Evolutionary conservation across 1,284 basidiomycete species (phyloP), one percentile per base, ranked within the genome.

Genomic region (Malassezia obtusa): DNA sequence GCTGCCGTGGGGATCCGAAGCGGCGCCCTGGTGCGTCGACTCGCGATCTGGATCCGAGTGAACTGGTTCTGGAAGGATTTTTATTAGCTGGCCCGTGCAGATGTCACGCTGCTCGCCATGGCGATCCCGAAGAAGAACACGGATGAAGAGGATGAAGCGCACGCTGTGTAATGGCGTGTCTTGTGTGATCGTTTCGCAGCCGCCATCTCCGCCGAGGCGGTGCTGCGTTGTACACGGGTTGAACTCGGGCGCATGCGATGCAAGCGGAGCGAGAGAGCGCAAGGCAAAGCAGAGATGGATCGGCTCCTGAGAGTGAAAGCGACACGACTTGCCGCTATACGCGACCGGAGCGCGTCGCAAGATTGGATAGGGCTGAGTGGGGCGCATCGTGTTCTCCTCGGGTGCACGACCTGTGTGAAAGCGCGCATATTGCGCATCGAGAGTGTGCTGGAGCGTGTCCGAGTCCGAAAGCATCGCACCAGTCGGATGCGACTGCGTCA

Each of bases 181-280:
- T 43, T 73, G 71, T 22, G 59, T 65, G 50, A 73, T 63, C 33
- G 65, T 65, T 51, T 71, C 67, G 52, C 71, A 73, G 10, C 64
- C 60, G 11, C 66, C 64, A 12, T 66, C 67, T 14, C 65, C 70
- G 14, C 63, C 67, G 1, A 62, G 47, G 1, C 57, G 61, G 17
- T 70, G 65, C 2, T 65, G 64, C 57, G 71, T 68, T 50, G 69
- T 60, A 25, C 55, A 48, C 1, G 58, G 49, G 22, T 62, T 62
- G 41, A 73, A 71, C 8, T 67, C 15, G 10, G 30, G 28, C 14
- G 43, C 25, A 4, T 19, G 6, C 11, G 43, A 19, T 12, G 24
- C 10, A 12, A 11, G 28, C 17, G 30, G 21, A n/a, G 40, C 15
- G 11, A 26, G 7, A 2, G 43, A 14, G 21, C 14, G 43, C 19